Evolutionary conservation across 352 stramenopile species (phyloP).

Genomic region (Phytophthora sp.): DNA sequence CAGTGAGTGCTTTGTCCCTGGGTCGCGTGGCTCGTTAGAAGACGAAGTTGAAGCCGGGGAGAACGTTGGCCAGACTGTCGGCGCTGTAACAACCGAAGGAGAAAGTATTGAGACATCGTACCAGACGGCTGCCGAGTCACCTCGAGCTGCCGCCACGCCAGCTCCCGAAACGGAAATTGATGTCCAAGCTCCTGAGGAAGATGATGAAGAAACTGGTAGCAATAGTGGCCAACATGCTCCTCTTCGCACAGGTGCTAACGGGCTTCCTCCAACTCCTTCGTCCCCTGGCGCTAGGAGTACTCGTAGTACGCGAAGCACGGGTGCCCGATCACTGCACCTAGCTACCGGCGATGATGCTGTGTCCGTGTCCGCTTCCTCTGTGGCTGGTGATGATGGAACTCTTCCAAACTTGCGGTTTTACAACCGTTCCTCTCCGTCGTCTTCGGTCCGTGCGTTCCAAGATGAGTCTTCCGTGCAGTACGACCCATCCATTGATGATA

Average conservation of each 20-base stretch:
- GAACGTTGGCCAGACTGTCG: conserved; percentile 68
- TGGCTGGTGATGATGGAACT: conserved; percentile 56
- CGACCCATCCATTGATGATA: conserved; percentile 76
- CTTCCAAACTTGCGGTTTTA: conserved; percentile 66
- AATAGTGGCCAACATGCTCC: conserved; percentile 32
- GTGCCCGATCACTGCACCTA: conserved; percentile 35
- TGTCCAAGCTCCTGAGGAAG: conserved; percentile 43
- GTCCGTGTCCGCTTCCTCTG: conserved; percentile 44
- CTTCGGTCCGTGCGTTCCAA: conserved; percentile 78
- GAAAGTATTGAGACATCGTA: conserved; percentile 63
- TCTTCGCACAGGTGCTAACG: conserved; percentile 18
- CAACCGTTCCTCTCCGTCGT: conserved; percentile 77
- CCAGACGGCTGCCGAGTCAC: conserved; percentile 71
- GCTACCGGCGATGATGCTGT: conserved; percentile 52
- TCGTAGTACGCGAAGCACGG: conserved; percentile 32
- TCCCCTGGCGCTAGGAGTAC: conserved; percentile 45
- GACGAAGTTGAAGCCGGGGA: conserved; percentile 46
- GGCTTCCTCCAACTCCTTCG: conserved; percentile 34
- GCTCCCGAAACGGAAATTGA: conserved; percentile 77
- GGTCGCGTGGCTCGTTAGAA: conserved; percentile 41
- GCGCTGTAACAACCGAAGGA: conserved; percentile 73
- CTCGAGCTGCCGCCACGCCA: conserved; percentile 45
- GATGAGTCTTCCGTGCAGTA: conserved; percentile 77
- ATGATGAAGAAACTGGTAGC: conserved; percentile 54
- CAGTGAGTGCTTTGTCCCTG: conserved; percentile 62